These are phyloP conservation scores for Pleurotus ostreatus DNA, from an alignment of 768 basidiomycete species.

Conservation along the genomic window DNA sequence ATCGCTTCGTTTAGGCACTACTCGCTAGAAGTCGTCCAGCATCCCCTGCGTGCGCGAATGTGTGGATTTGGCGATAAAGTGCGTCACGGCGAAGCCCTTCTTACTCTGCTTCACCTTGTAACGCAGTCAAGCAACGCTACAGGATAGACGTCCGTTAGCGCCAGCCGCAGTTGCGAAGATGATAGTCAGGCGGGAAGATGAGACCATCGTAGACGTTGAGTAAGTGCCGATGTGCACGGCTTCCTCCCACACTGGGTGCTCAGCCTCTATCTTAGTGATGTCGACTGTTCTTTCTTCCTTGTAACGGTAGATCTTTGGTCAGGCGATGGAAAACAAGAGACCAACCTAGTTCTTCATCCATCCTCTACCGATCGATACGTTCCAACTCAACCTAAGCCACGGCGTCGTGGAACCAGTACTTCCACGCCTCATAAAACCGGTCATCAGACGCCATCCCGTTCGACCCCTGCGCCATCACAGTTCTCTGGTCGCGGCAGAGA, in stretches of 20 bases:
- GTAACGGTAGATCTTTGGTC: constrained; percentile 95
- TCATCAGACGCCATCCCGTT: constrained; percentile 44
- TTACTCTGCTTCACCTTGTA: constrained; percentile 13
- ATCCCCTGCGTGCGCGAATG: constrained; percentile 89
- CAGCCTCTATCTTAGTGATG: constrained; percentile 48
- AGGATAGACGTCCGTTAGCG: constrained; percentile 91
- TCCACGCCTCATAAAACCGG: constrained; percentile 33
- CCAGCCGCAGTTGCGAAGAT: constrained; percentile 89
- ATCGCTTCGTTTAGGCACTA: constrained; percentile 54
- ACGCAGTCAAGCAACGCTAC: constrained; percentile 15
- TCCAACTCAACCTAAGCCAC: constrained; percentile 42
- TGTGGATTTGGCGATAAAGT: constrained; percentile 98
- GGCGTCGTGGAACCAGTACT: constrained; percentile 37
- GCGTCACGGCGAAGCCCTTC: constrained; percentile 11
- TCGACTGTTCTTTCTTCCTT: constrained; percentile 85
- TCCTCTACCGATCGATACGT: constrained; percentile 74
- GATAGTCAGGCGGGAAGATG: constrained; percentile 65
- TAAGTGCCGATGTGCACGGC: constrained; percentile 33
- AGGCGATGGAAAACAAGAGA: constrained; percentile 73
- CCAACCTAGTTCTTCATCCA: constrained; percentile 87
- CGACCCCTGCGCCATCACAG: constrained; percentile 44
- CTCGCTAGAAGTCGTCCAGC: constrained; percentile 80
- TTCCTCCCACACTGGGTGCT: constrained; percentile 5
- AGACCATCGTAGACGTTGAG: constrained; percentile 71
- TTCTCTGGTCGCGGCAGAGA: constrained; percentile 31